These are phyloP conservation scores for Zoysia matrella DNA, from an alignment of 202 grass and related monocot species.

Conservation along the genomic window DNA sequence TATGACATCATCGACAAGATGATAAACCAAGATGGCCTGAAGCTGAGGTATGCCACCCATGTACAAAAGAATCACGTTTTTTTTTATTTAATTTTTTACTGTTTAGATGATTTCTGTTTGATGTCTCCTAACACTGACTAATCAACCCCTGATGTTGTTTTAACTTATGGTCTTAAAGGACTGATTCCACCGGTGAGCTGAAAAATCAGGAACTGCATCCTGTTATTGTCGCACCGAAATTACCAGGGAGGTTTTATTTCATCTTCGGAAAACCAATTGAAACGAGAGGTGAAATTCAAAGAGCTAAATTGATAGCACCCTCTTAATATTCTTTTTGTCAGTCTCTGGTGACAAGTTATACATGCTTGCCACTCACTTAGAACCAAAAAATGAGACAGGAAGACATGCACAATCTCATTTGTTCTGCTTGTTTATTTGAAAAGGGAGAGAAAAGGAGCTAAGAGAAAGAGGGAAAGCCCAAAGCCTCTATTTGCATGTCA, in stretches of 20 bases:
- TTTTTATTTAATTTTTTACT: neutral
- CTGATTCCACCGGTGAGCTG: constrained; percentile 61
- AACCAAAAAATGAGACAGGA: neutral
- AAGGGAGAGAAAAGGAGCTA: constrained; percentile 74
- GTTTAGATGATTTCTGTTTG: neutral
- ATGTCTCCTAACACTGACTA: neutral
- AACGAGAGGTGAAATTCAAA: constrained; percentile 64
- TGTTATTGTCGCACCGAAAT: constrained; percentile 56
- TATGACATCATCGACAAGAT: constrained; percentile 72
- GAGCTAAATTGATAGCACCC: neutral
- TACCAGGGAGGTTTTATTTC: constrained; percentile 89
- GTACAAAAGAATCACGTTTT: neutral
- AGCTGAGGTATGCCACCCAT: constrained; percentile 58
- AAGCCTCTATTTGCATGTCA: constrained; percentile 74
- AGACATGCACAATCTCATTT: neutral
- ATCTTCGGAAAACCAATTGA: constrained; percentile 85
- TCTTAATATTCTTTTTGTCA: neutral
- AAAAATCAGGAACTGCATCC: constrained; percentile 75
- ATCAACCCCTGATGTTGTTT: constrained; percentile 2
- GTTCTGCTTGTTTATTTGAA: constrained; percentile 25
- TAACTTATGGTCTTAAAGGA: constrained; percentile 48
- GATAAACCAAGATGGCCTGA: constrained; percentile 63
- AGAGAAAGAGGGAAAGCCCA: constrained; percentile 68
- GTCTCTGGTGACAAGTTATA: neutral
- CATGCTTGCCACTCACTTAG: neutral